These are phyloP conservation scores for Rhytidhysteron rufulum DNA, from an alignment of 2,329 filamentous ascomycete species.

Conservation along the genomic window DNA sequence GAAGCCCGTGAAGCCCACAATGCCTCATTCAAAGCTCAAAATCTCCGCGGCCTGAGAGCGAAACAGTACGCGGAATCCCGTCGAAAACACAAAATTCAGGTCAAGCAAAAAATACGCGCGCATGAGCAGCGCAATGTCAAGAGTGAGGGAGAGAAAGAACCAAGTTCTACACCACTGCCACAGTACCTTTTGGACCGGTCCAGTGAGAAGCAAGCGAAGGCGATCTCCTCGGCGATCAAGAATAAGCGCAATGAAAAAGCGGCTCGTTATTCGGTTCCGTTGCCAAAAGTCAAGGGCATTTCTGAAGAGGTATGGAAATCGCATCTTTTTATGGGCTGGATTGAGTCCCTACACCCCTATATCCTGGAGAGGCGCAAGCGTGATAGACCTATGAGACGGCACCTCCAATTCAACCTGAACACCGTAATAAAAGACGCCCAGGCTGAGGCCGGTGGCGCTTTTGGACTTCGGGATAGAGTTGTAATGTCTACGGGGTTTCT, in stretches of 20 bases:
- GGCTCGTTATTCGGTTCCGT: conserved; percentile 83
- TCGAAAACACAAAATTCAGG: conserved; percentile 75
- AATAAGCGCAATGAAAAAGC: conserved; percentile 88
- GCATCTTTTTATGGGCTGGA: no score
- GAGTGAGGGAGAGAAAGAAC: conserved; percentile 71
- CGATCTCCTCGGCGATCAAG: conserved; percentile 82
- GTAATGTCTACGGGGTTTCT: no score
- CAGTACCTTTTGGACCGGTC: conserved; percentile 90
- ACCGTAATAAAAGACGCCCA: no score
- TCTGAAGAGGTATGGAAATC: conserved; percentile 91
- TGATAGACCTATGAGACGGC: no score
- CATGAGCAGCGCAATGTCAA: conserved; percentile 97
- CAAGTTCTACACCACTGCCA: conserved; percentile 76
- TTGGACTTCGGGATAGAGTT: no score
- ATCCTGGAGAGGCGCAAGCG: no score
- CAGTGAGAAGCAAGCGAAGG: conserved; percentile 65
- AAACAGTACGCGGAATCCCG: conserved; percentile 93
- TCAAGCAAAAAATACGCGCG: conserved; percentile 62
- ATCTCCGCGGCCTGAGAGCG: conserved; percentile 82
- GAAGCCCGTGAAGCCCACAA: conserved; percentile 85
- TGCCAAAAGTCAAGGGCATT: conserved; percentile 93
- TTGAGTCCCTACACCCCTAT: no score
- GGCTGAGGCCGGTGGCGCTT: no score
- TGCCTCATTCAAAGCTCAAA: conserved; percentile 85
- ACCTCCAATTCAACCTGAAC: no score